Evolutionary conservation across 768 basidiomycete species (phyloP), one percentile per base, ranked within the genome.

Genomic region (Cyathus striatus): DNA sequence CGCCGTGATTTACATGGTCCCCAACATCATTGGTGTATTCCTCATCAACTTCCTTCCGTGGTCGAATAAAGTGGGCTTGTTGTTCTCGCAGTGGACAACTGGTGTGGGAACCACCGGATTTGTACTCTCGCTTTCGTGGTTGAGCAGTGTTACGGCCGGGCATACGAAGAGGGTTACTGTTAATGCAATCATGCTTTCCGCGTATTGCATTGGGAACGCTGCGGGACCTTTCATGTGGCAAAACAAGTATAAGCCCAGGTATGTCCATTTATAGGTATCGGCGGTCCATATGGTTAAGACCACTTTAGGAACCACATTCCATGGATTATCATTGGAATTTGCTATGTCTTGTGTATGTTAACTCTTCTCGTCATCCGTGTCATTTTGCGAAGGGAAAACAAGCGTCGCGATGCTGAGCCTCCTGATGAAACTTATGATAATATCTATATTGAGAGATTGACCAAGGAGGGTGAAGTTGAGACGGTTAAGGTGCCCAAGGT

Each of bases 151-250:
- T 5, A 86, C 82, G 0, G 76, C 83, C 0, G 85, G 83, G 1
- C 85, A 86, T 52, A 87, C 85, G 23, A 86, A 86, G 61, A 70
- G 73, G 47, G 71, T 89, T 0, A 83, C 86, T 17, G 61, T 66
- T 4, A 88, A 89, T 52, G 83, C 87, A 0, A 78, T 90, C 48
- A 75, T 88, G 72, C 69, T 90, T 9, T 74, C 73, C 33, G 81
- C 83, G 1, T 90, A 88, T 53, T 75, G 72, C 46, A 62, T 75
- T 20, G 79, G 76, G 6, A 87, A 89, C 44, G 65, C 83, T 2
- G 76, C 75, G 1, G 79, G 78, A n/a, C 85, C 86, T 0, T 83
- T 86, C 52, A 85, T 89, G 82, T 89, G 86, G 86, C 75, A 80
- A 54, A 65, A 65, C 0, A 65, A 75, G 56, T 87, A 83, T 53